phyloP scores from a whole-genome alignment of 768 basidiomycete species.

The Russula virescens region DNA sequence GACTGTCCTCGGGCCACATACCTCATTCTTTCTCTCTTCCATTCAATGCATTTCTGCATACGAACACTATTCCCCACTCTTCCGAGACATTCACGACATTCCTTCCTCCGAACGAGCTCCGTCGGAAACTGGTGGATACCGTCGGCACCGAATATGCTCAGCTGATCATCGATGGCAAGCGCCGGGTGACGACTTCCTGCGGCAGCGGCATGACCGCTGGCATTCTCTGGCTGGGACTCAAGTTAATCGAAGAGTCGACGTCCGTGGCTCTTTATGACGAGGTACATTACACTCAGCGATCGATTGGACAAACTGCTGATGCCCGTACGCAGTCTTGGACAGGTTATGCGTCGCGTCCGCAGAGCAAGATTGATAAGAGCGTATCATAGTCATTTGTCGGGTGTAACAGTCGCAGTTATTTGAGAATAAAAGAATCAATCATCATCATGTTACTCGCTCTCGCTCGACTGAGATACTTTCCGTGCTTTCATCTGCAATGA shows the following conservation, averaged over 20 bases:
- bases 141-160: slow-evolving; percentile 54
- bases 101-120: slow-evolving; percentile 52
- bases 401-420: background rate
- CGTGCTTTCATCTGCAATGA: too few species aligned
- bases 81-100: slow-evolving; percentile 39
- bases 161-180: slow-evolving; percentile 54
- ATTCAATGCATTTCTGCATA: slow-evolving; percentile 65
- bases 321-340: slow-evolving; percentile 78
- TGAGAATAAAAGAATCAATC: background rate
- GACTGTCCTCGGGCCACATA: slow-evolving; percentile 87
- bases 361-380: slow-evolving; percentile 65
- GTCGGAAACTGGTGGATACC: slow-evolving; percentile 51
- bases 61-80: slow-evolving; percentile 32
- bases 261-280: slow-evolving; percentile 86
- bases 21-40: slow-evolving; percentile 82
- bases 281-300: slow-evolving; percentile 41
- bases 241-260: slow-evolving; percentile 51
- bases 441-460: background rate
- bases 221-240: slow-evolving; percentile 88
- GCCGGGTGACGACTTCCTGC: slow-evolving; percentile 68
- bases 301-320: background rate
- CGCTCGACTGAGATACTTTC: too few species aligned
- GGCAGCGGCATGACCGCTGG: slow-evolving; percentile 99
- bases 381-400: background rate
- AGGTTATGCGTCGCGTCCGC: slow-evolving; percentile 75